Conservation (phyloP, 2,329 filamentous ascomycete genomes). For the Parastagonospora nodorum region DNA sequence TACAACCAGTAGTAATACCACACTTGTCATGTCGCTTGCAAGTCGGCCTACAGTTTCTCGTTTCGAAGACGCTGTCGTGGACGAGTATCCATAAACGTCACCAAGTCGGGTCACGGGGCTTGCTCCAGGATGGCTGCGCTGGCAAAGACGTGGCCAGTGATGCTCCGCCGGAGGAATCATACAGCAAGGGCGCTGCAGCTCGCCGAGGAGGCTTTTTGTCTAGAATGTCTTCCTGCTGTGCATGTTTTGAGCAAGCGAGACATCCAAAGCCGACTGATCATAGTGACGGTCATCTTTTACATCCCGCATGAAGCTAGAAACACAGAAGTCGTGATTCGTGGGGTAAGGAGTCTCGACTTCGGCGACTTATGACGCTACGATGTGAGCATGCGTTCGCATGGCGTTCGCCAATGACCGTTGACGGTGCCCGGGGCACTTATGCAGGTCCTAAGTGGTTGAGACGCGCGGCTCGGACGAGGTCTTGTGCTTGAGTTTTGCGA, state of each 20-base stretch:
- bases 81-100: too few species aligned
- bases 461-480: slow-evolving; percentile 3
- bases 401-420: slow-evolving; percentile 1
- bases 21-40: neutral
- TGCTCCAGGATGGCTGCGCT: too few species aligned
- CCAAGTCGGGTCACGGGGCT: too few species aligned
- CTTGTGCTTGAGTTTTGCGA: neutral
- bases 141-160: too few species aligned
- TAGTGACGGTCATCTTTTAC: neutral
- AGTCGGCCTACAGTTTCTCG: neutral
- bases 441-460: slow-evolving; percentile 8
- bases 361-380: slow-evolving; percentile 1
- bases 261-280: neutral
- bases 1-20: neutral
- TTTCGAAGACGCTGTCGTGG: neutral
- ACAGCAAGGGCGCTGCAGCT: too few species aligned
- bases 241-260: neutral
- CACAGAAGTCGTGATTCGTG: neutral
- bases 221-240: neutral
- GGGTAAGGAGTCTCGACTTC: neutral
- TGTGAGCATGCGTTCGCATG: slow-evolving; percentile 2
- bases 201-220: too few species aligned
- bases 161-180: too few species aligned
- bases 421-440: slow-evolving; percentile 4
- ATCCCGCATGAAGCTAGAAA: neutral